Conservation (phyloP, 371 early-diverging fungal genomes). For the Vairimorpha necatrix region DNA sequence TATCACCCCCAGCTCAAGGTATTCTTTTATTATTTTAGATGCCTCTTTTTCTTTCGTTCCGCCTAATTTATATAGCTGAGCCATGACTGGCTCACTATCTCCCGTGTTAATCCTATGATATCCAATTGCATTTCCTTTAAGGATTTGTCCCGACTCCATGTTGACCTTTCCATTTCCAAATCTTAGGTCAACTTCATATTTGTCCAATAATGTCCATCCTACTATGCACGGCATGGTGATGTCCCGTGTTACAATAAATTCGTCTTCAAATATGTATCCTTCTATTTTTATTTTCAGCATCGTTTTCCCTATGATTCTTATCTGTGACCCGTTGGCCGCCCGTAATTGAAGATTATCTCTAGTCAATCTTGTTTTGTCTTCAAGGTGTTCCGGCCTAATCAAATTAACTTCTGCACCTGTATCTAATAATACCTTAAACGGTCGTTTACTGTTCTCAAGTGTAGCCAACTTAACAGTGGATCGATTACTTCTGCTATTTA, state of each 20-base stretch:
- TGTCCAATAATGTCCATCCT: background rate
- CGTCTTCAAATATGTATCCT: background rate
- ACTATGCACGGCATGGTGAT: background rate
- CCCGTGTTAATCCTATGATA: background rate
- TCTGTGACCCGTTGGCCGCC: background rate
- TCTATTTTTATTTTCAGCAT: background rate
- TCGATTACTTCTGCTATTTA: background rate
- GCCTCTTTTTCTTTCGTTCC: conserved; percentile 1
- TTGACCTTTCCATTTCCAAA: background rate
- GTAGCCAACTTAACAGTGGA: too few species aligned
- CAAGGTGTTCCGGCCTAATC: background rate
- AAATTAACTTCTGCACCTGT: conserved; percentile 8
- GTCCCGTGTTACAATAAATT: conserved; percentile 1
- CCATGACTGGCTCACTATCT: background rate
- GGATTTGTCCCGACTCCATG: background rate
- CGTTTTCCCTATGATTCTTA: background rate
- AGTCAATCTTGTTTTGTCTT: too few species aligned
- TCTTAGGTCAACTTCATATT: background rate
- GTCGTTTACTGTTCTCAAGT: background rate
- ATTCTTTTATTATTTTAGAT: conserved; percentile 2
- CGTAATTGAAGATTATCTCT: background rate
- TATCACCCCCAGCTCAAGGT: conserved; percentile 30
- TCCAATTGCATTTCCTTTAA: background rate
- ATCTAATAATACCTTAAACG: conserved; percentile 2
- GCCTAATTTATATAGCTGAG: conserved; percentile 1